These are phyloP conservation scores for Cephalotrichum gorgonifer DNA, from an alignment of 2,329 filamentous ascomycete species.

Conservation along the genomic window DNA sequence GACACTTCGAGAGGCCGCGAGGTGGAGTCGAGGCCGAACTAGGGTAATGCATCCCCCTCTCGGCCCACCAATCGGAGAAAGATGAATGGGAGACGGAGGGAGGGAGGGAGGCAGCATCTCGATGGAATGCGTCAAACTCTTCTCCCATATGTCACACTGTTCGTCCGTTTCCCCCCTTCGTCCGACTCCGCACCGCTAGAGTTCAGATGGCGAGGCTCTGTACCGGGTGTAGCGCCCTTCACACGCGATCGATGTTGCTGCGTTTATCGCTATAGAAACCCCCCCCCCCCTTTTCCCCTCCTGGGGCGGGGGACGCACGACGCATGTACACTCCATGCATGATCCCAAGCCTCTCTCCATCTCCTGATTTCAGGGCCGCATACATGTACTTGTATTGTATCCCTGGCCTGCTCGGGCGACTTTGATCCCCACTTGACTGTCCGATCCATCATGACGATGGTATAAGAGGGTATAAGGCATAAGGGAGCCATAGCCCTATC, in stretches of 20 bases:
- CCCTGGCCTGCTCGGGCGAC: no score
- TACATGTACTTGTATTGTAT: no score
- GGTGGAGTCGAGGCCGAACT: neutral
- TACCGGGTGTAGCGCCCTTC: neutral
- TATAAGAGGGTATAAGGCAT: no score
- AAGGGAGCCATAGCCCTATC: no score
- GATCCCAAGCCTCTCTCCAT: neutral
- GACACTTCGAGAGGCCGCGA: neutral
- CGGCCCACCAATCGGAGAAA: neutral
- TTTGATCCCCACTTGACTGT: no score
- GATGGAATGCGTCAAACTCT: neutral
- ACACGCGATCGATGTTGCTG: no score
- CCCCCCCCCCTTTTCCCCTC: no score
- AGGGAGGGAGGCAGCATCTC: neutral
- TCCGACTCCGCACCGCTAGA: neutral
- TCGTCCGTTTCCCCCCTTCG: neutral
- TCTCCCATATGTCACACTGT: neutral
- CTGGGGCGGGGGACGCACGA: no score
- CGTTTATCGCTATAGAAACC: no score
- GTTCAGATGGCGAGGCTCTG: neutral
- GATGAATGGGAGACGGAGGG: no score
- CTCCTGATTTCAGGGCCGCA: neutral
- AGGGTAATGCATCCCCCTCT: neutral
- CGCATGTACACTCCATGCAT: neutral
- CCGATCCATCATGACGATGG: no score